These are phyloP conservation scores for Magnusiomyces sp. DNA, from an alignment of 1,139 yeast species.

Conservation along the genomic window DNA sequence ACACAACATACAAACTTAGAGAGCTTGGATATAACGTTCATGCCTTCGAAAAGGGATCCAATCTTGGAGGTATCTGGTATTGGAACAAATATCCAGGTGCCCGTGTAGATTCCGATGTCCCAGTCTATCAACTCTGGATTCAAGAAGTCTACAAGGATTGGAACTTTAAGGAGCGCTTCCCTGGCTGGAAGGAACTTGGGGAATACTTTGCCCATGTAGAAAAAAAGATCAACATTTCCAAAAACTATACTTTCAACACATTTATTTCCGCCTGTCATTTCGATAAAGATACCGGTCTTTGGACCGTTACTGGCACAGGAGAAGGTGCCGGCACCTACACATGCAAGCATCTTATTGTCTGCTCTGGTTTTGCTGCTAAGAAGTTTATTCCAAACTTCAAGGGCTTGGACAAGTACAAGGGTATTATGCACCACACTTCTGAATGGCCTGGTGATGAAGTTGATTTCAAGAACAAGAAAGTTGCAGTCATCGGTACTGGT, in stretches of 20 bases:
- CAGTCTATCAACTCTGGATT: slow-evolving; percentile 43
- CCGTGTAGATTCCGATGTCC: slow-evolving; percentile 45
- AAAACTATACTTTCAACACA: slow-evolving; percentile 32
- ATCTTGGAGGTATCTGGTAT: too few species aligned
- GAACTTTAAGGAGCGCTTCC: too few species aligned
- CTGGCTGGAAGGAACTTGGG: too few species aligned
- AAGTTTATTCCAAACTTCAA: slow-evolving; percentile 22
- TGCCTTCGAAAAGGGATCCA: too few species aligned
- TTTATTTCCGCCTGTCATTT: slow-evolving; percentile 30
- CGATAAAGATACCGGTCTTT: slow-evolving; percentile 32
- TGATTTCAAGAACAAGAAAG: slow-evolving; percentile 33
- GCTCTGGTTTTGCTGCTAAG: too few species aligned
- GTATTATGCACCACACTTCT: slow-evolving; percentile 42
- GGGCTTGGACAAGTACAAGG: slow-evolving; percentile 38
- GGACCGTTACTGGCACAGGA: slow-evolving; percentile 37
- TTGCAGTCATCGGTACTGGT: slow-evolving; percentile 34
- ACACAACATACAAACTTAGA: slow-evolving; percentile 31
- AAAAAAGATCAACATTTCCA: slow-evolving; percentile 32
- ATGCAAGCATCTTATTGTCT: too few species aligned
- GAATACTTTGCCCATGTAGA: too few species aligned
- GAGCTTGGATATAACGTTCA: slow-evolving; percentile 31
- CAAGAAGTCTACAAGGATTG: slow-evolving; percentile 36
- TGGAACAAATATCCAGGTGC: too few species aligned
- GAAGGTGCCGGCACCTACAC: too few species aligned
- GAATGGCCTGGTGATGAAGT: slow-evolving; percentile 38